phyloP scores from a whole-genome alignment of 2,329 filamentous ascomycete species.

The Cordyceps fumosorosea region DNA sequence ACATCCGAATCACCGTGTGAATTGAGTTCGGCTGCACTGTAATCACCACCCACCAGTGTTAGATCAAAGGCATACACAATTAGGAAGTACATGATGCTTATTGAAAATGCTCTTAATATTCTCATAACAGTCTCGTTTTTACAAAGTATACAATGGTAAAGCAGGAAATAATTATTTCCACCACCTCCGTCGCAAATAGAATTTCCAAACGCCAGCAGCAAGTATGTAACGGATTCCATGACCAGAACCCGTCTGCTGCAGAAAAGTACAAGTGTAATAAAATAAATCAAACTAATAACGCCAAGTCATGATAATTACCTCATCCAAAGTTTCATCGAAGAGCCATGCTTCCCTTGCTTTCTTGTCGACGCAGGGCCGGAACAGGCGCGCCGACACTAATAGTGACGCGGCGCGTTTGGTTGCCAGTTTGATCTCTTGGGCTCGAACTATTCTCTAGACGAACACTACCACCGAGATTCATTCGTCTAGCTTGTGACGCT shows the following conservation, averaged over 20 bases:
- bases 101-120: slow-evolving; percentile 4
- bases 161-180: background rate
- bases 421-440: slow-evolving; percentile 19
- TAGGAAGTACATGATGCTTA: background rate
- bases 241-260: background rate
- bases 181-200: background rate
- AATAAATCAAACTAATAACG: slow-evolving; percentile 2
- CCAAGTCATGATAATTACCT: slow-evolving; percentile 13
- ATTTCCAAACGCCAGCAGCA: slow-evolving; percentile 7
- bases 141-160: slow-evolving; percentile 11
- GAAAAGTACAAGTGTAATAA: background rate
- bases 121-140: slow-evolving; percentile 6
- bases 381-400: slow-evolving; percentile 27
- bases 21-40: slow-evolving; percentile 1
- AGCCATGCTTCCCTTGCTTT: slow-evolving; percentile 22
- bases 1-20: background rate
- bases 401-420: slow-evolving; percentile 30
- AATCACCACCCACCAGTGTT: too few relatives aligned
- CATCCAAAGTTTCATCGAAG: slow-evolving; percentile 30
- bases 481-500: slow-evolving; percentile 49
- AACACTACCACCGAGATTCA: slow-evolving; percentile 45
- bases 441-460: slow-evolving; percentile 24
- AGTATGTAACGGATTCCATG: background rate
- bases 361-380: slow-evolving; percentile 23
- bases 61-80: background rate